These are phyloP conservation scores for Lenwebbia sp. DNA, from an alignment of 345 rosid genomes.

Conservation along the genomic window DNA sequence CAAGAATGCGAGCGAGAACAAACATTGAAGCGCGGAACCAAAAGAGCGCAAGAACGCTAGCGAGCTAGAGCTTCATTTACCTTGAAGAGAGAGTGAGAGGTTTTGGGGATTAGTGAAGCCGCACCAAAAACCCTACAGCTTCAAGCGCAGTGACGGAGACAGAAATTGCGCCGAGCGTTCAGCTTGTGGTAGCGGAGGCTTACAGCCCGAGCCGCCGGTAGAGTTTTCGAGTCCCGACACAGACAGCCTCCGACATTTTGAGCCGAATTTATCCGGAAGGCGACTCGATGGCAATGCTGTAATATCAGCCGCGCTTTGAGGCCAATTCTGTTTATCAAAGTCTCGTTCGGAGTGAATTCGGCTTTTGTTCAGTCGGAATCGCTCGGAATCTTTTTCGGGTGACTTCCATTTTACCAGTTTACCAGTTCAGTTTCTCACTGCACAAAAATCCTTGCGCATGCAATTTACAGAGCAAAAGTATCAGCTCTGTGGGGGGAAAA, in stretches of 20 bases:
- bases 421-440: no score
- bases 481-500: background rate
- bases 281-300: background rate
- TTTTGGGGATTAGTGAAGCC: no score
- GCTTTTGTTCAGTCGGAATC: background rate
- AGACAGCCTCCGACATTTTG: no score
- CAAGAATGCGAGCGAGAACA: background rate
- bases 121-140: background rate
- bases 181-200: no score
- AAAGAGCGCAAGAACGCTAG: background rate
- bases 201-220: no score
- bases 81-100: background rate
- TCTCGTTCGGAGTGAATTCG: background rate
- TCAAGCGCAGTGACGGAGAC: background rate
- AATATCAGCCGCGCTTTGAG: background rate
- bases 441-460: no score
- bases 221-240: no score
- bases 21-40: background rate
- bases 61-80: background rate
- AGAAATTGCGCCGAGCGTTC: background rate
- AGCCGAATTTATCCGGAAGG: background rate
- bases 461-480: background rate
- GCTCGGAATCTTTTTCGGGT: background rate
- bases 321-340: no score
- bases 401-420: background rate